A percentile compares a stretch with the other conserved stretches of the same genome.
Conservation (phyloP, 2,329 filamentous ascomycete species). For the Graphiopsis chlorocephala region DNA sequence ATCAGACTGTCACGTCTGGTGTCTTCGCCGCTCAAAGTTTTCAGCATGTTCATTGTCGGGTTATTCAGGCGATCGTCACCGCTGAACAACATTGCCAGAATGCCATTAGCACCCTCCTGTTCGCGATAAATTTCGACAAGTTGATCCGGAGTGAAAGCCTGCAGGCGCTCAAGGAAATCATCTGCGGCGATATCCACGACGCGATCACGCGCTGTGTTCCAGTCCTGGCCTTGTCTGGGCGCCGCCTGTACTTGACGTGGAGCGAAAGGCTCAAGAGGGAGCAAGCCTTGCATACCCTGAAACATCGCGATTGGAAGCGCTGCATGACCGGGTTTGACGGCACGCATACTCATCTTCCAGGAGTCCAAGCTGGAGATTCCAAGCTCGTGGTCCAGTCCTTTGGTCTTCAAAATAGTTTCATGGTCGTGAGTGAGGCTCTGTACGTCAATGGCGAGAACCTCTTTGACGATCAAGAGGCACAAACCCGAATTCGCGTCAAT, state of each 20-base stretch:
- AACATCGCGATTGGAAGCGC: conserved; percentile 73
- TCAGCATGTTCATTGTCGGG: conserved; percentile 77
- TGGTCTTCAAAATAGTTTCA: conserved; percentile 60
- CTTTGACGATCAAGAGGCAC: conserved; percentile 63
- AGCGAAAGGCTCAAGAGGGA: conserved; percentile 70
- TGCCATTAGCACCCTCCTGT: conserved; percentile 65
- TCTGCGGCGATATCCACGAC: conserved; percentile 64
- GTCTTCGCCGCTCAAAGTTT: conserved; percentile 71
- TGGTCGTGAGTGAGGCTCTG: conserved; percentile 68
- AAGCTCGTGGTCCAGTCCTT: conserved; percentile 63
- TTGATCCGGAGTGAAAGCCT: conserved; percentile 69
- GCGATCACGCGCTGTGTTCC: conserved; percentile 70
- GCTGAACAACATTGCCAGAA: conserved; percentile 78
- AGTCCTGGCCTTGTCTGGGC: conserved; percentile 62
- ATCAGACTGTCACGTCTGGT: conserved; percentile 60
- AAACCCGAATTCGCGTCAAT: conserved; percentile 41
- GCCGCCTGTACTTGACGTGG: conserved; percentile 39
- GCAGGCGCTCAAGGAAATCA: conserved; percentile 73
- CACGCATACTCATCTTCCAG: conserved; percentile 73
- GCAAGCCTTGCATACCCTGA: conserved; percentile 65
- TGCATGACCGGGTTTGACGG: conserved; percentile 64
- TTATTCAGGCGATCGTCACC: conserved; percentile 76
- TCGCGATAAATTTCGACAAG: conserved; percentile 68
- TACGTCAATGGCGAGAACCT: conserved; percentile 68
- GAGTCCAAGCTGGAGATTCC: conserved; percentile 70